Conservation (phyloP, 305 asterid species). For the Solanum hybrid region DNA sequence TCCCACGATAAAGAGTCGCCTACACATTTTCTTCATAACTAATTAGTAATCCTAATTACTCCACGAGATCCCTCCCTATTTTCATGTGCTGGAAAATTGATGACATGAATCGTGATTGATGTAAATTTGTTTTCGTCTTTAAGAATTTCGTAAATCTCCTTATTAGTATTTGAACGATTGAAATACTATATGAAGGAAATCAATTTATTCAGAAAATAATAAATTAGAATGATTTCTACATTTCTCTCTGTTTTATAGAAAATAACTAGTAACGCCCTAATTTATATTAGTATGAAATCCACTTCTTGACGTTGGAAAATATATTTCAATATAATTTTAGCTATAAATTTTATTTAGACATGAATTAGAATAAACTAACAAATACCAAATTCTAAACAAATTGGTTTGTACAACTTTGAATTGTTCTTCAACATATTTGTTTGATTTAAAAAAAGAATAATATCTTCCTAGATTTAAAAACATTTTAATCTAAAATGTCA, state of each 20-base stretch:
- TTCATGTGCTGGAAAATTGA: neutral
- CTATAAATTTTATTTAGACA: neutral
- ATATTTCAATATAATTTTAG: neutral
- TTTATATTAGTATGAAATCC: neutral
- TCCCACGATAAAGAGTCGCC: neutral
- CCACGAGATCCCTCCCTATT: neutral
- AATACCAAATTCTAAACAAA: neutral
- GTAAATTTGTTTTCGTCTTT: neutral
- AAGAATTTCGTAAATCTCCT: neutral
- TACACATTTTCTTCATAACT: neutral
- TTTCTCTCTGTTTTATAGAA: neutral
- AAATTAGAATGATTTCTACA: neutral
- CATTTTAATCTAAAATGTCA: neutral
- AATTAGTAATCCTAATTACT: neutral
- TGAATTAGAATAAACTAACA: neutral
- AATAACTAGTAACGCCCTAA: neutral
- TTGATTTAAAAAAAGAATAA: neutral
- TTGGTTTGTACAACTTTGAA: neutral
- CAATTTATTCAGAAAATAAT: neutral
- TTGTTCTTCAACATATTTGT: neutral
- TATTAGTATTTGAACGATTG: neutral
- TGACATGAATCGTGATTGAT: neutral
- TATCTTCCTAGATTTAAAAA: neutral
- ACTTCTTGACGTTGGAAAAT: neutral
- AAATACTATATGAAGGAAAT: neutral